These are phyloP conservation scores for Lecanicillium sp. DNA, from an alignment of 2,329 filamentous ascomycete species.

Conservation along the genomic window DNA sequence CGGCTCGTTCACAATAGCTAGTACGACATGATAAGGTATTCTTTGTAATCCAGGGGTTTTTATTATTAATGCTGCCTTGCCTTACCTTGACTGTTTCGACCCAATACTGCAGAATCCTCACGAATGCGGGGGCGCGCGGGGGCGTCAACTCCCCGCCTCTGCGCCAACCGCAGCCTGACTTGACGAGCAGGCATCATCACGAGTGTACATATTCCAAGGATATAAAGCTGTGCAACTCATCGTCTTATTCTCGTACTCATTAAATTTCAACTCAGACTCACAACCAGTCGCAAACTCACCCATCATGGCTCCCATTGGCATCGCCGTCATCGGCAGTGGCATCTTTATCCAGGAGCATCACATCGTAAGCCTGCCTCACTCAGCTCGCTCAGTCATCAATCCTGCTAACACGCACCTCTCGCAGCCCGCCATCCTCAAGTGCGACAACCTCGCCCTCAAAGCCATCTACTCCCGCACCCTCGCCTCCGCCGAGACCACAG, in stretches of 20 bases:
- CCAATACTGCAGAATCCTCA: no score
- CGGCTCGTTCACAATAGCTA: no score
- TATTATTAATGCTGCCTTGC: no score
- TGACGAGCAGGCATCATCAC: neutral
- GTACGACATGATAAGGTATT: no score
- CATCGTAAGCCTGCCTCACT: constrained; percentile 33
- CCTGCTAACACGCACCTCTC: constrained; percentile 2
- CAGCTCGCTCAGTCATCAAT: neutral
- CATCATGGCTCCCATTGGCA: constrained; percentile 36
- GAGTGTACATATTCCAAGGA: neutral
- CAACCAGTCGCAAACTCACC: neutral
- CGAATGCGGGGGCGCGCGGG: no score
- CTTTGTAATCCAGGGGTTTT: no score
- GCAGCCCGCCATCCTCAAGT: constrained; percentile 53
- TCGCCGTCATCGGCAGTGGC: constrained; percentile 58
- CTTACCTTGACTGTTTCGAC: no score
- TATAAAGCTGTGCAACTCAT: no score
- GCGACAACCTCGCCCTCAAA: constrained; percentile 47
- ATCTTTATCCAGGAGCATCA: constrained; percentile 57
- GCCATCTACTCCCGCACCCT: constrained; percentile 61
- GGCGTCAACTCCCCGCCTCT: no score
- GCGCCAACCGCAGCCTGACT: no score
- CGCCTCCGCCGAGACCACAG: constrained; percentile 45
- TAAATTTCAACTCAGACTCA: neutral
- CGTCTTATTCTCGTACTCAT: neutral